Evolutionary conservation across 1,284 basidiomycete genomes (phyloP).

Genomic region (Apiotrichum porosum): DNA sequence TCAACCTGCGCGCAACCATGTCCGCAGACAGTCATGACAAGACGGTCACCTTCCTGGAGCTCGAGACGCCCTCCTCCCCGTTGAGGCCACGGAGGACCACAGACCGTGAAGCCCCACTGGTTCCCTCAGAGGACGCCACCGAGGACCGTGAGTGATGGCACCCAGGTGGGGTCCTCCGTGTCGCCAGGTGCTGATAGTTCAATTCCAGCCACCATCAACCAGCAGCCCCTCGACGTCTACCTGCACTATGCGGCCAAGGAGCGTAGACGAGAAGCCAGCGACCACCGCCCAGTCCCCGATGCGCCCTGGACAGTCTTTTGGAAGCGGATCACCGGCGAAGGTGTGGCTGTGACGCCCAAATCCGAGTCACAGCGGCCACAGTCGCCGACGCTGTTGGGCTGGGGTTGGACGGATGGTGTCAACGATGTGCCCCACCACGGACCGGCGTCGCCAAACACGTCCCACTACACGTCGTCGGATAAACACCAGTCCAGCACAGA

Average conservation of each 20-base stretch:
- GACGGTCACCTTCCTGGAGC: too few relatives aligned
- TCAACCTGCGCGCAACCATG: too few relatives aligned
- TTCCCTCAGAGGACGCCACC: constrained; percentile 8
- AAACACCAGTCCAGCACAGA: too few relatives aligned
- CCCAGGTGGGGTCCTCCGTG: neutral
- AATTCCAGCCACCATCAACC: constrained; percentile 11
- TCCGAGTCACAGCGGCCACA: neutral
- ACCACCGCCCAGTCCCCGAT: constrained; percentile 18
- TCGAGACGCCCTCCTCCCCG: too few relatives aligned
- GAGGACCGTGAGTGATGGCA: constrained; percentile 10
- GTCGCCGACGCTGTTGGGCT: neutral
- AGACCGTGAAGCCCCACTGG: neutral
- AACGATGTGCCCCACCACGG: neutral
- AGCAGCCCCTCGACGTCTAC: constrained; percentile 17
- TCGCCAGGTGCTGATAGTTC: neutral
- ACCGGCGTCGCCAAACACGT: too few relatives aligned
- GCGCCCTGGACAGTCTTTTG: constrained; percentile 8
- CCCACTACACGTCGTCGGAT: too few relatives aligned
- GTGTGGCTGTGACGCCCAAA: neutral
- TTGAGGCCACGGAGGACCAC: too few relatives aligned
- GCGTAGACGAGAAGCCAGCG: constrained; percentile 12
- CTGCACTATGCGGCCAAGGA: constrained; percentile 16
- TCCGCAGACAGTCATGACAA: too few relatives aligned
- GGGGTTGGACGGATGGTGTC: neutral
- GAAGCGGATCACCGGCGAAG: constrained; percentile 7